These are phyloP conservation scores for Colletotrichum sp. DNA, from an alignment of 2,329 filamentous ascomycete genomes.

Conservation along the genomic window DNA sequence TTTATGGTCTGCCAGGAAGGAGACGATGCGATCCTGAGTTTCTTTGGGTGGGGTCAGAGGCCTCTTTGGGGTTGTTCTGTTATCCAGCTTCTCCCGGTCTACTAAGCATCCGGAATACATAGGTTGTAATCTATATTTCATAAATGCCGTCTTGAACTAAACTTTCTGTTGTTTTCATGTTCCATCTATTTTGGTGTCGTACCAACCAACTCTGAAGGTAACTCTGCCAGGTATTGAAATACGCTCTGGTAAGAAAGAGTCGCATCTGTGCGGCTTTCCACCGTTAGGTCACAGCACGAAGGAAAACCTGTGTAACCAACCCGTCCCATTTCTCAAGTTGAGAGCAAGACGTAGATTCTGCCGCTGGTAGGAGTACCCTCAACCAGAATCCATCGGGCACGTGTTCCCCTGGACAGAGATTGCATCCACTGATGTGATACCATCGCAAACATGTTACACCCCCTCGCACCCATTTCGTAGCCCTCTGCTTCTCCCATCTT, in stretches of 20 bases:
- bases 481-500: too few species aligned
- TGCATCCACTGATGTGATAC: neutral
- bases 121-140: neutral
- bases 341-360: neutral
- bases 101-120: neutral
- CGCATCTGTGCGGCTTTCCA: neutral
- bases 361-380: neutral
- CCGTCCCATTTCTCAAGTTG: neutral
- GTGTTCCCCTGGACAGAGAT: neutral
- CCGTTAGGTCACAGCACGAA: too few species aligned
- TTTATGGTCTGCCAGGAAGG: neutral
- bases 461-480: neutral
- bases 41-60: neutral
- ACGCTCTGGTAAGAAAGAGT: neutral
- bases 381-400: neutral
- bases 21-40: neutral
- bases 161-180: neutral
- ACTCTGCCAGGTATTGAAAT: neutral
- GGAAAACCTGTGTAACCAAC: neutral
- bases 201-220: neutral
- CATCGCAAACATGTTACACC: neutral
- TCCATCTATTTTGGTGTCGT: accelerated
- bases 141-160: neutral
- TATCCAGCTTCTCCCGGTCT: neutral
- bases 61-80: neutral